Base-by-base conservation (phyloP, 495 filamentous ascomycete species). In the Pseudoneurospora amorphoporcata region DNA sequence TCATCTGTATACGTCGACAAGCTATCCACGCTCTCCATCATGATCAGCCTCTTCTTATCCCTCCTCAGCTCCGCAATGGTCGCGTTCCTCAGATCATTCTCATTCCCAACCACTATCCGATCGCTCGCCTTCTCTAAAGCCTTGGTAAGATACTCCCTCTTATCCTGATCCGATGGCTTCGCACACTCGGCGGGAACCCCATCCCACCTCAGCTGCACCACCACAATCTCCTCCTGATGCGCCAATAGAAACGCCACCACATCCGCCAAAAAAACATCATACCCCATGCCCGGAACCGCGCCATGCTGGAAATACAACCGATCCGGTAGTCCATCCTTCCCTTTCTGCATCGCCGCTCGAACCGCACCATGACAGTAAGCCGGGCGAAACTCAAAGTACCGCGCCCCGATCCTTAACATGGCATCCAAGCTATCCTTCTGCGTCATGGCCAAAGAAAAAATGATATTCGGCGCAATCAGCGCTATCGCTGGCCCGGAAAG, bases 361-460 rank as follows among this genome's bases (percentile, higher is more conserved):
- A 87, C 77, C 68, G 73, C 76, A 3, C 74, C 76, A 72, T 86
- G 84, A 35, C 85, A 79, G 43, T 83, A 81, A 1, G 87, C 86
- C 1, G 87, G 86, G 8, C 87, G 82, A 70, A 87, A 87, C 78
- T 88, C 87, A 65, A 88, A 88, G 76, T 87, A 88, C 23, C 87
- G 77, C 1, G 85, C 84, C 8, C 87, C 86, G 45, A 88, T 81
- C 42, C 70, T 72, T 43, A 88, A 80, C 72, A 88, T 83, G 19
- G 79, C 74, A 38, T 79, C 74, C 4, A 88, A 77, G 42, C 72
- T 74, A 72, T 88, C 85, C 72, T 88, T 88, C 71, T 88, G 86
- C 43, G 85, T 88, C 58, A 87, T 83, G 72, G 86, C 82, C n/a
- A 87, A 78, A 29, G 81, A 82, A 68, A 77, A 78, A 75, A 88